Conservation (phyloP, 768 basidiomycete species). For the Nevesoporus exiguus region DNA sequence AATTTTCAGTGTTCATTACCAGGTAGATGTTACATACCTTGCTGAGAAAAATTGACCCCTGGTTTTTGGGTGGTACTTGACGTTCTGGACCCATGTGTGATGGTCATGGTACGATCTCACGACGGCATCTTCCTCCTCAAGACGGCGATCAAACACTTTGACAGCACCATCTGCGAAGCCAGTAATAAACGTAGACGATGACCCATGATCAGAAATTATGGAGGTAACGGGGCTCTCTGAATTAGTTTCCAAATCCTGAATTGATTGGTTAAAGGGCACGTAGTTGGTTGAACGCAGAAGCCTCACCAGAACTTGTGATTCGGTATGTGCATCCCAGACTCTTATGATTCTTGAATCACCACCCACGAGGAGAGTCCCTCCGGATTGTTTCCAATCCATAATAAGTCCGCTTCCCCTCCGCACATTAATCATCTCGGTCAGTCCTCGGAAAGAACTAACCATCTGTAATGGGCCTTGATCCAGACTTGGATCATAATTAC, state of each 20-base stretch:
- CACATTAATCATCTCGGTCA: slow-evolving; percentile 72
- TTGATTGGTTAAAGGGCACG: neutral
- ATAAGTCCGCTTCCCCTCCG: slow-evolving; percentile 82
- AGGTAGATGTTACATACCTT: slow-evolving; percentile 49
- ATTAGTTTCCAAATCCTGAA: slow-evolving; percentile 83
- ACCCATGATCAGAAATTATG: slow-evolving; percentile 72
- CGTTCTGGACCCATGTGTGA: slow-evolving; percentile 92
- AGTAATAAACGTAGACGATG: slow-evolving; percentile 78
- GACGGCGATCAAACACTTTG: slow-evolving; percentile 88
- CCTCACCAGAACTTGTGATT: slow-evolving; percentile 69
- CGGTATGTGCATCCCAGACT: slow-evolving; percentile 94
- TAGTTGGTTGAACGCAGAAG: neutral
- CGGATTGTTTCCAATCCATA: slow-evolving; percentile 89
- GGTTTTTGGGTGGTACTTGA: slow-evolving; percentile 73
- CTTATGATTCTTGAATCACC: slow-evolving; percentile 88
- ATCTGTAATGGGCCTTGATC: slow-evolving; percentile 79
- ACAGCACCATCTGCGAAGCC: slow-evolving; percentile 92
- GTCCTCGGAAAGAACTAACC: slow-evolving; percentile 89
- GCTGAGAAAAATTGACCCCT: slow-evolving; percentile 77
- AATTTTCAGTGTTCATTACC: neutral
- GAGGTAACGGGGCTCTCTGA: slow-evolving; percentile 88
- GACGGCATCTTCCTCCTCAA: slow-evolving; percentile 78
- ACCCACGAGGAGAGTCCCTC: slow-evolving; percentile 82
- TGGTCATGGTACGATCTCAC: slow-evolving; percentile 69
- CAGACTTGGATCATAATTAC: slow-evolving; percentile 80